Conservation (phyloP, 148 eudicot genomes). For the Nyssa sinensis region DNA sequence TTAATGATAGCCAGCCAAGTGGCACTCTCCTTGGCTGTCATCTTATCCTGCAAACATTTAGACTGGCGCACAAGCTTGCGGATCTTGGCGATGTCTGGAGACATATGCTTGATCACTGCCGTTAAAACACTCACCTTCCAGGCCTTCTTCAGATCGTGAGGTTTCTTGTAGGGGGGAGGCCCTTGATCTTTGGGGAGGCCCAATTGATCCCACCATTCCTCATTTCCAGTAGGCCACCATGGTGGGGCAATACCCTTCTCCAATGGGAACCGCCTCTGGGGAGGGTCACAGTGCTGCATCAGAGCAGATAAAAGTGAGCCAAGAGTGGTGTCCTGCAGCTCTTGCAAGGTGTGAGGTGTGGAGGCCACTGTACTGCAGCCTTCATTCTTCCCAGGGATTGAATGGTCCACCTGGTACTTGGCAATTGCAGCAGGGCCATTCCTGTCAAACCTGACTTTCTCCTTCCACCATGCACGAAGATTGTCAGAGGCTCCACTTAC, state of each 20-base stretch:
- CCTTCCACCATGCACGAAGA: conserved; percentile 71
- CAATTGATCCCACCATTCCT: conserved; percentile 57
- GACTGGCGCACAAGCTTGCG: conserved; percentile 59
- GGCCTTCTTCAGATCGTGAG: too few relatives aligned
- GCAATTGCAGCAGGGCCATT: conserved; percentile 62
- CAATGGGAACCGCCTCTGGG: conserved; percentile 60
- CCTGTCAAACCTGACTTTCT: conserved; percentile 56
- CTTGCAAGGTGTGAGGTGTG: conserved; percentile 45
- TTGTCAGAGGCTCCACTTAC: conserved; percentile 65
- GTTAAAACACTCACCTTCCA: conserved; percentile 57
- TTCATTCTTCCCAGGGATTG: conserved; percentile 35
- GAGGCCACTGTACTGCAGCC: conserved; percentile 30
- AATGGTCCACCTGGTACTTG: conserved; percentile 48
- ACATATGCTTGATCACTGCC: conserved; percentile 60
- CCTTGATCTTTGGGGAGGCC: conserved; percentile 52
- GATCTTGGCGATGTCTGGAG: conserved; percentile 56
- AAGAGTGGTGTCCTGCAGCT: conserved; percentile 62
- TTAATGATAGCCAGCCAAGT: conserved; percentile 56
- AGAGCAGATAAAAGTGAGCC: conserved; percentile 60
- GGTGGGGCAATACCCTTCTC: conserved; percentile 65
- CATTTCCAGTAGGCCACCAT: conserved; percentile 61
- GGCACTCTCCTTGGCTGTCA: conserved; percentile 61
- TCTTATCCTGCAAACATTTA: conserved; percentile 58
- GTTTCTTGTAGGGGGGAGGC: conserved; percentile 58
- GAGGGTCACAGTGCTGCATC: too few relatives aligned